Evolutionary conservation across 2,329 filamentous ascomycete species (phyloP).

Genomic region (Alternaria panax): DNA sequence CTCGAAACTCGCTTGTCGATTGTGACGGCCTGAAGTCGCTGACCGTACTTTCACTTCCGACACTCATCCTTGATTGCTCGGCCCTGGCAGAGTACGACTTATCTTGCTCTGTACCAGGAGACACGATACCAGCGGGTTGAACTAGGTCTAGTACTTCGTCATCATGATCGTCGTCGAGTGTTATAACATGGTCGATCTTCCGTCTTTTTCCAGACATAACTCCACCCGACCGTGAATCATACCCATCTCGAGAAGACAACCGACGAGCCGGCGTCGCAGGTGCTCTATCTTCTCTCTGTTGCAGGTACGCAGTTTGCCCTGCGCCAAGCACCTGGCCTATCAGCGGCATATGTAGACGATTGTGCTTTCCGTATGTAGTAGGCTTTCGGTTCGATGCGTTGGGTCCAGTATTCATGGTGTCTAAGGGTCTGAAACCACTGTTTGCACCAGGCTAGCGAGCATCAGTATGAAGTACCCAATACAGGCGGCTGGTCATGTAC

Average conservation of each 20-base stretch:
- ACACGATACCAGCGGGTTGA: neutral
- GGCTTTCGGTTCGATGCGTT: neutral
- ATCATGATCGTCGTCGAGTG: slow-evolving; percentile 24
- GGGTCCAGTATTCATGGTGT: slow-evolving; percentile 20
- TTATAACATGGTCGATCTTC: slow-evolving; percentile 27
- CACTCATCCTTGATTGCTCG: slow-evolving; percentile 25
- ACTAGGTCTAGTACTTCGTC: slow-evolving; percentile 4
- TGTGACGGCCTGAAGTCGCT: neutral
- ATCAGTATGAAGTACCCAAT: slow-evolving; percentile 10
- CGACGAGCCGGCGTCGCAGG: slow-evolving; percentile 3
- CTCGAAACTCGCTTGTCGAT: slow-evolving; percentile 28
- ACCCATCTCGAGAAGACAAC: neutral
- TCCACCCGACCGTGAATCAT: neutral
- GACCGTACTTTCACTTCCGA: slow-evolving; percentile 18
- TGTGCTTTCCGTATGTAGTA: slow-evolving; percentile 22
- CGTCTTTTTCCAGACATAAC: slow-evolving; percentile 25
- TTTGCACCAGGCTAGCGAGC: slow-evolving; percentile 21
- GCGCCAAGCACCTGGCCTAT: slow-evolving; percentile 18
- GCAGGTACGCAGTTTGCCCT: slow-evolving; percentile 13
- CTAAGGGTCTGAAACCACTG: slow-evolving; percentile 19
- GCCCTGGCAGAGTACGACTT: neutral
- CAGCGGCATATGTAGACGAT: slow-evolving; percentile 3
- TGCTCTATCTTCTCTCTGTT: neutral
- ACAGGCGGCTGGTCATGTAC: slow-evolving; percentile 1
- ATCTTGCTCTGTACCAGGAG: neutral